These are phyloP conservation scores for Abrus pulchellus DNA, from an alignment of 306 rosid species.

Conservation along the genomic window DNA sequence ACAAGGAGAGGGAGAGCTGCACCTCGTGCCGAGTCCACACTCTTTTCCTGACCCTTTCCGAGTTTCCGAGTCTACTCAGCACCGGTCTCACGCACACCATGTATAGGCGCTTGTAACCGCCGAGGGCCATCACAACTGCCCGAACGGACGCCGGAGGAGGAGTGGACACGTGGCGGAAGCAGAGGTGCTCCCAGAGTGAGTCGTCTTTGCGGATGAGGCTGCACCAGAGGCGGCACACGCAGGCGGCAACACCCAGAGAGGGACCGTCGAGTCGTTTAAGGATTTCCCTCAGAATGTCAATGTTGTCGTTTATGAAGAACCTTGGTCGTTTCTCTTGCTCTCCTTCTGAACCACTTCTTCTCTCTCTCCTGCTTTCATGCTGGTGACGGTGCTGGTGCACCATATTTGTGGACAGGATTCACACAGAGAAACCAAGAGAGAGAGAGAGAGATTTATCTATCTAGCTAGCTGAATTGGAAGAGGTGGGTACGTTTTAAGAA, in stretches of 20 bases:
- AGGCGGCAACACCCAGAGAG: slow-evolving; percentile 83
- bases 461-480: slow-evolving; percentile 2
- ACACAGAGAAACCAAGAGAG: slow-evolving; percentile 6
- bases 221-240: slow-evolving; percentile 93
- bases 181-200: slow-evolving; percentile 91
- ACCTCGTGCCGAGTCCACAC: slow-evolving; percentile 79
- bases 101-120: slow-evolving; percentile 90
- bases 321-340: slow-evolving; percentile 53
- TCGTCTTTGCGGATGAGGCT: slow-evolving; percentile 76
- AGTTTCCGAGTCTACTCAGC: slow-evolving; percentile 80
- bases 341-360: slow-evolving; percentile 40
- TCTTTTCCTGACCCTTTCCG: slow-evolving; percentile 58
- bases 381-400: slow-evolving; percentile 46
- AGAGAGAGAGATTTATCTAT: background rate
- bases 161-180: slow-evolving; percentile 76
- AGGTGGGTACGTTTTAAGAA: slow-evolving; percentile 21
- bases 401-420: background rate
- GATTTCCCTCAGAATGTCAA: slow-evolving; percentile 83
- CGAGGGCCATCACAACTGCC: slow-evolving; percentile 77
- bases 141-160: slow-evolving; percentile 66
- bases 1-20: slow-evolving; percentile 89
- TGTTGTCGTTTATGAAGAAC: slow-evolving; percentile 88
- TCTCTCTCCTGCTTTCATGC: slow-evolving; percentile 45
- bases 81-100: slow-evolving; percentile 82
- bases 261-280: slow-evolving; percentile 92